Evolutionary conservation across 73 alveolate species (phyloP).

Genomic region (Uronychia binucleata): DNA sequence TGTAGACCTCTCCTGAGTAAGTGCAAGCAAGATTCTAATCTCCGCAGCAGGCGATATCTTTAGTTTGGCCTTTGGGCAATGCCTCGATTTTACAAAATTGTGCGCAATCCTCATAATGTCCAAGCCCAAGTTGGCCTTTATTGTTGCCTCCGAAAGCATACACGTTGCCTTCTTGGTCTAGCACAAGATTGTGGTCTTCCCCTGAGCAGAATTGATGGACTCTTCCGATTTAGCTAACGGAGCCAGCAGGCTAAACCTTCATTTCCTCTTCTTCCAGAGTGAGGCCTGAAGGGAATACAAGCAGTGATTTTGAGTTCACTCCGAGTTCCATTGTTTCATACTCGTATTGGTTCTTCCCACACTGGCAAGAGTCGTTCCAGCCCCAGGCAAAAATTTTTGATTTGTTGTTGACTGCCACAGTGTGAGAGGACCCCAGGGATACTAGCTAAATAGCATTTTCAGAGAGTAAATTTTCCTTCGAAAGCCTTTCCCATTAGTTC

Average conservation of each 20-base stretch:
- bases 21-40: slow-evolving; percentile 77
- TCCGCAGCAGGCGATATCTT: slow-evolving; percentile 82
- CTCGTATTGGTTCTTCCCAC: slow-evolving; percentile 55
- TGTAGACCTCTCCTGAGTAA: slow-evolving; percentile 78
- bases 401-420: slow-evolving; percentile 69
- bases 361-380: slow-evolving; percentile 82
- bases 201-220: slow-evolving; percentile 75
- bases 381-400: slow-evolving; percentile 88
- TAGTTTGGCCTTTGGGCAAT: slow-evolving; percentile 53
- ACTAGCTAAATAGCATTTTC: slow-evolving; percentile 37
- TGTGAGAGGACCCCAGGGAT: slow-evolving; percentile 78
- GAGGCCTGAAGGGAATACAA: slow-evolving; percentile 10
- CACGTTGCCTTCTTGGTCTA: slow-evolving; percentile 74
- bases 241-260: background rate
- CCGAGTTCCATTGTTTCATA: background rate
- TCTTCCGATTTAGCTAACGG: slow-evolving; percentile 4
- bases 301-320: background rate
- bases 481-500: slow-evolving; percentile 38
- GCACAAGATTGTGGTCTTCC: slow-evolving; percentile 84
- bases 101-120: slow-evolving; percentile 72
- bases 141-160: slow-evolving; percentile 90
- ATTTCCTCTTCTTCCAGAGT: background rate
- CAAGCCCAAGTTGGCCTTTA: slow-evolving; percentile 96
- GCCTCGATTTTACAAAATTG: slow-evolving; percentile 21
- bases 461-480: slow-evolving; percentile 23